A percentile compares a stretch with the other conserved stretches of the same genome.
These are phyloP conservation scores for Mallotus repandus DNA, from an alignment of 441 rosid species.

Conservation along the genomic window DNA sequence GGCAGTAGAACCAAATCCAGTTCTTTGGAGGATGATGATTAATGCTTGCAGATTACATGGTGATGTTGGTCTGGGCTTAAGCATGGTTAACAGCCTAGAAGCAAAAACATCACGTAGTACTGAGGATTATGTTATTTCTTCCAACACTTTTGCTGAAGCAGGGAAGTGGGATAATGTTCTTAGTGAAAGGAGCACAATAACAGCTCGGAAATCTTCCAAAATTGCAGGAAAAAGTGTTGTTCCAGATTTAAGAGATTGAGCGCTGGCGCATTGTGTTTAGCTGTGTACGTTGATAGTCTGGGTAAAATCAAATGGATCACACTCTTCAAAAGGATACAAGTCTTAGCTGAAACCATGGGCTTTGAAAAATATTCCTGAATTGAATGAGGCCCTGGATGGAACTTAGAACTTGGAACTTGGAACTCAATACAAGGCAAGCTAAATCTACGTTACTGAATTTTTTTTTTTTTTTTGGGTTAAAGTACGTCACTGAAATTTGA, in stretches of 20 bases:
- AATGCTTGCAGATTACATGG: conserved; percentile 37
- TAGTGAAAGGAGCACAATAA: conserved; percentile 28
- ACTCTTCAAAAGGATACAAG: too few relatives aligned
- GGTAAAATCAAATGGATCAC: too few relatives aligned
- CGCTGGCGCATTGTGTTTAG: not conserved
- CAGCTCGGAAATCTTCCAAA: conserved; percentile 12
- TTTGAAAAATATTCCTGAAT: too few relatives aligned
- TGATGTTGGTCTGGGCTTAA: conserved; percentile 30
- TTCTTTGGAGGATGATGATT: conserved; percentile 33
- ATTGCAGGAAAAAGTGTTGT: conserved; percentile 21
- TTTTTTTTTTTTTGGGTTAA: too few relatives aligned
- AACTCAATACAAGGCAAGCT: not conserved
- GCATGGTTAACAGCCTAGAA: conserved; percentile 20
- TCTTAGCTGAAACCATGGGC: too few relatives aligned
- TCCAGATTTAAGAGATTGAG: conserved; percentile 7
- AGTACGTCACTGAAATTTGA: too few relatives aligned
- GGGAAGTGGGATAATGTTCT: conserved; percentile 38
- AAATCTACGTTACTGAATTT: too few relatives aligned
- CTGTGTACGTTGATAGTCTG: not conserved
- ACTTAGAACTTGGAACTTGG: not conserved
- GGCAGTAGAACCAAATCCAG: conserved; percentile 33
- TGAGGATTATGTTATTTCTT: conserved; percentile 31
- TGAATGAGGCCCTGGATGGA: not conserved
- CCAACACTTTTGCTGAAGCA: conserved; percentile 34
- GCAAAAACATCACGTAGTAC: conserved; percentile 14